Base-by-base conservation (phyloP, 2,329 filamentous ascomycete genomes). In the Neopestalotiopsis clavispora region DNA sequence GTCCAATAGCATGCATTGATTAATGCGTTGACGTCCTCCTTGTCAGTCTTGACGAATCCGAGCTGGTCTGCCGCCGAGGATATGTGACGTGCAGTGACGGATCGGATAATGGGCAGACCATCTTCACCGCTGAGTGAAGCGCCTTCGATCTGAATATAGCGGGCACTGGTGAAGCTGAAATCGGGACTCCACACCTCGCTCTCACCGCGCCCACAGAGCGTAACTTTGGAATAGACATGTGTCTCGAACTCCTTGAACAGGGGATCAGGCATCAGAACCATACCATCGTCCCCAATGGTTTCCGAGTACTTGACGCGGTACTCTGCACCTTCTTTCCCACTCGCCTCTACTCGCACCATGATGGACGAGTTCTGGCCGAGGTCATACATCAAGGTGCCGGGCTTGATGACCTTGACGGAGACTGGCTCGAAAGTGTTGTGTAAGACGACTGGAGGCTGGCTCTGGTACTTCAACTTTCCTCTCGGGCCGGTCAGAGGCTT, bases 1-100 rank as follows among this genome's bases (percentile, higher is more conserved):
- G 81, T 80, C 82, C 82, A 84, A 68, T 84, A 80, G 57, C 80
- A 82, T 45, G 82, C 82, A 28, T 81, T 82, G 60, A 83, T 79
- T 1, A 83, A 71, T n/a, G 77, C 74, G 61, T 83, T 82, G 38
- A 79, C 78, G 63, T 82, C 81, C 28, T 81, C 78, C 62, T 80
- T 80, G 68, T 82, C 80, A 0, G 80, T 83, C 65, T 77, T 79
- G 34, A 83, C 73, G 5, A 70, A 73, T 7, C 80, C 81, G 3
- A 83, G 78, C 9, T 75, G 73, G 1, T 76, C 75, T 2, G 81
- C 75, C 2, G 78, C 80, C 14, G 80, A 82, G 1, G 81, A 83
- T 49, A 82, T 75, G 56, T 83, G 80, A 5, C 79, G 77, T 38
- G 77, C 80, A 3, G 77, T 75, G 2, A 80, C 68, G 0, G 79